Evolutionary conservation across 164 flowering plant species (phyloP).

Genomic region (Malania oleifera): DNA sequence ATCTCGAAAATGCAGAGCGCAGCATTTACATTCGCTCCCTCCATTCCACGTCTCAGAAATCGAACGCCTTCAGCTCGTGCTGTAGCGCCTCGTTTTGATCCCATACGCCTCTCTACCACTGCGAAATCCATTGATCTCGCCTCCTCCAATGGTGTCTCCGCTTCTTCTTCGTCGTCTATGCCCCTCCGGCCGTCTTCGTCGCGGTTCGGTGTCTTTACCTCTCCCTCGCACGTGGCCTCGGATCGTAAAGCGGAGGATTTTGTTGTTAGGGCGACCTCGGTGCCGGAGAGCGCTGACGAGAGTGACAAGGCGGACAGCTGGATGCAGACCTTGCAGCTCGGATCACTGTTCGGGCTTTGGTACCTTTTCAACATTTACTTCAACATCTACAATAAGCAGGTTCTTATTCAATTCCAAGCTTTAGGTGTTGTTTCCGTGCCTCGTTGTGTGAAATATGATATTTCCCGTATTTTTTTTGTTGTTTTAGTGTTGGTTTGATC

Average conservation of each 20-base stretch:
- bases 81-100: constrained; percentile 14
- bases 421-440: no score
- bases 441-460: not conserved
- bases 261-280: constrained; percentile 32
- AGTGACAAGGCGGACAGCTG: constrained; percentile 22
- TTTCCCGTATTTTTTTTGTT: not conserved
- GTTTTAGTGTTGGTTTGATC: constrained; percentile 1
- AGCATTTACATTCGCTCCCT: constrained; percentile 31
- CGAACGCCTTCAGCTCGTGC: constrained; percentile 1
- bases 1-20: constrained; percentile 48
- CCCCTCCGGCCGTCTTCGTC: constrained; percentile 11
- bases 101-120: constrained; percentile 21
- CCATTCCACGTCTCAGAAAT: constrained; percentile 27
- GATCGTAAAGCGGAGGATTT: constrained; percentile 23
- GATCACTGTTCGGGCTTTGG: constrained; percentile 65
- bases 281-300: constrained; percentile 41
- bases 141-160: constrained; percentile 13
- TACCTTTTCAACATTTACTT: constrained; percentile 77
- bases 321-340: constrained; percentile 47
- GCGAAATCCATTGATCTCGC: constrained; percentile 22
- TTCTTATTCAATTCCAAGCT: constrained; percentile 13
- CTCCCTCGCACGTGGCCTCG: constrained; percentile 16
- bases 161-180: constrained; percentile 8
- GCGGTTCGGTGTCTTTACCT: constrained; percentile 15
- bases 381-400: constrained; percentile 90